These are phyloP conservation scores for Penicillium roqueforti DNA, from an alignment of 495 filamentous ascomycete species.

Conservation along the genomic window DNA sequence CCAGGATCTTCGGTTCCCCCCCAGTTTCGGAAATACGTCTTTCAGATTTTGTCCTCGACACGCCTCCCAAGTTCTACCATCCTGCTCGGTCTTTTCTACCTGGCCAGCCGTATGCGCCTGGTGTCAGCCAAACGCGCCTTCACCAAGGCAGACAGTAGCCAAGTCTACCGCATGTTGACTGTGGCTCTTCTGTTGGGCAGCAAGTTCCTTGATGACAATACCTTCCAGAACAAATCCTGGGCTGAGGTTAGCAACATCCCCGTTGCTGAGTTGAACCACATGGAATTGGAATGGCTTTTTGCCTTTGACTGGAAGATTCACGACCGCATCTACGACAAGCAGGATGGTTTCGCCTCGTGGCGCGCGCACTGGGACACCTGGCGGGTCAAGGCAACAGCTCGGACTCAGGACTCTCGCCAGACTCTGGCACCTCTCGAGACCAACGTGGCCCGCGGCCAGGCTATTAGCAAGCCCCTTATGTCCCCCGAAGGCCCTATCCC, in stretches of 20 bases:
- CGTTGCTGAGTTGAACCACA: conserved; percentile 78
- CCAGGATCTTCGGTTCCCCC: conserved; percentile 63
- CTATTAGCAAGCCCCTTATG: conserved; percentile 44
- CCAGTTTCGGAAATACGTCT: conserved; percentile 91
- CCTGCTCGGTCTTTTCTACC: conserved; percentile 84
- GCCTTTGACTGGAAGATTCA: conserved; percentile 86
- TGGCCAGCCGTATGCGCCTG: conserved; percentile 76
- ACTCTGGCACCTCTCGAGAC: conserved; percentile 69
- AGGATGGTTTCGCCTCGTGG: conserved; percentile 79
- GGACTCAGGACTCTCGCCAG: conserved; percentile 50
- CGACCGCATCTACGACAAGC: conserved; percentile 73
- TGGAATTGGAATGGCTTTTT: conserved; percentile 89
- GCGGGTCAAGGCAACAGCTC: conserved; percentile 57
- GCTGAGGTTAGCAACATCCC: conserved; percentile 93
- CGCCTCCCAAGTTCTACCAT: conserved; percentile 94
- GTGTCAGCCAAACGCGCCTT: conserved; percentile 56
- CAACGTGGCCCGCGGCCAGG: conserved; percentile 49
- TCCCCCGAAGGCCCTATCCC: conserved; percentile 49
- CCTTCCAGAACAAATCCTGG: conserved; percentile 99
- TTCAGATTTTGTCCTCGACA: conserved; percentile 89
- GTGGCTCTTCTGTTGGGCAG: conserved; percentile 85
- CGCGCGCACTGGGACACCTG: conserved; percentile 79
- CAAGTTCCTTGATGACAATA: conserved; percentile 99
- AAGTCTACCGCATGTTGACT: conserved; percentile 89
- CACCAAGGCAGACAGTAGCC: conserved; percentile 55